phyloP scores from a whole-genome alignment of 2,329 filamentous ascomycete genomes.

The Didymosphaeria variabile region DNA sequence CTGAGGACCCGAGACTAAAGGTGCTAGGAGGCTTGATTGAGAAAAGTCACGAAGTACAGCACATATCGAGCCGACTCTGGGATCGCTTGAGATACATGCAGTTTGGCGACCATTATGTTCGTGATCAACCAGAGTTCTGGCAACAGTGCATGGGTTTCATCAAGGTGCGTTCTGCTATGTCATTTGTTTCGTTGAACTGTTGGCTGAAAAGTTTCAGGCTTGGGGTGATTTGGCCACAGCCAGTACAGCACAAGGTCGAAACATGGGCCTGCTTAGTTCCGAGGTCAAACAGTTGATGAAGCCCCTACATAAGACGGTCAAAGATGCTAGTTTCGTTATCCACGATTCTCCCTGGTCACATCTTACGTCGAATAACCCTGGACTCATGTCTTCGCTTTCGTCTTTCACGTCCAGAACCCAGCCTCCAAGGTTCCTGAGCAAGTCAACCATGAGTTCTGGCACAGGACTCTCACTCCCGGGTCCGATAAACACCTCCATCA shows the following conservation, averaged over 20 bases:
- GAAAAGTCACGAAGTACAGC: conserved; percentile 74
- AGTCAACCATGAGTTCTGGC: conserved; percentile 34
- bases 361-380: conserved; percentile 53
- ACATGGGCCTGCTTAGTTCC: conserved; percentile 61
- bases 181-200: conserved; percentile 16
- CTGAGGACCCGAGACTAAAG: conserved; percentile 45
- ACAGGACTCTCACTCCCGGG: conserved; percentile 42
- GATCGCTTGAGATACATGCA: conserved; percentile 80
- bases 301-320: conserved; percentile 82
- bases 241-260: conserved; percentile 45
- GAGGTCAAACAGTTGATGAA: conserved; percentile 79
- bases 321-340: conserved; percentile 80
- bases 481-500: conserved; percentile 48
- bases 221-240: conserved; percentile 71
- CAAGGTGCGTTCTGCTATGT: conserved; percentile 51
- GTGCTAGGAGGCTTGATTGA: conserved; percentile 69
- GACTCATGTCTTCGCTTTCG: conserved; percentile 40
- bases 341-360: conserved; percentile 70
- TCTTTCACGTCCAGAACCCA: conserved; percentile 47
- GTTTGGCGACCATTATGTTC: conserved; percentile 81
- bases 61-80: conserved; percentile 77
- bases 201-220: conserved; percentile 58
- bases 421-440: conserved; percentile 41
- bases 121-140: conserved; percentile 71
- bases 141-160: conserved; percentile 79